Percentiles rank a stretch among this genome's conserved stretches.
These are phyloP conservation scores for Verticillium nubilum DNA, from an alignment of 2,329 filamentous ascomycete genomes.

Conservation along the genomic window DNA sequence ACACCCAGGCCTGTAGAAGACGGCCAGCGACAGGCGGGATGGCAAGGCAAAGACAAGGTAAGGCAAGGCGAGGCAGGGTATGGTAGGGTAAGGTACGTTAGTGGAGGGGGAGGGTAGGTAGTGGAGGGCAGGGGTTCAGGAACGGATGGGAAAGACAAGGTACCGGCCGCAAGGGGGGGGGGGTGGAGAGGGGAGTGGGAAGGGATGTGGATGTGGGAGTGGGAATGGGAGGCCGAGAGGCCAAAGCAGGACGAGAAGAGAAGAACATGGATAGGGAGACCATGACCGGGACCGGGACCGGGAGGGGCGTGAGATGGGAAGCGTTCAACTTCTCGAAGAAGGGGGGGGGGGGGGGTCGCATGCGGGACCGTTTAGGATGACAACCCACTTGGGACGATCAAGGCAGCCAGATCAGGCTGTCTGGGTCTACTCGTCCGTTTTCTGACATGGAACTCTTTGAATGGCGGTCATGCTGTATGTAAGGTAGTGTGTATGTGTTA, in stretches of 20 bases:
- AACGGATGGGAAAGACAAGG: slow-evolving; percentile 3
- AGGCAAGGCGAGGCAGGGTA: neutral
- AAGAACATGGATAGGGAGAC: neutral
- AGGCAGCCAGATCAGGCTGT: neutral
- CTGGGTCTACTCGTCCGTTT: neutral
- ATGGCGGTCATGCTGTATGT: neutral
- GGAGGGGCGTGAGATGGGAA: neutral
- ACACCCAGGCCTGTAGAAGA: slow-evolving; percentile 4
- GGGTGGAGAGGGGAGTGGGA: neutral
- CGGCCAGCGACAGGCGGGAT: neutral
- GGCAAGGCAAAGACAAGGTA: slow-evolving; percentile 1
- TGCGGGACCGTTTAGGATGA: neutral
- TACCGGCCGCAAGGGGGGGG: neutral
- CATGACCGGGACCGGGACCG: neutral
- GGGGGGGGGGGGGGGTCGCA: neutral
- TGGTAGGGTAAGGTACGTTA: neutral
- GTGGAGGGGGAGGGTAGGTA: neutral
- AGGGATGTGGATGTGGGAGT: too few species aligned
- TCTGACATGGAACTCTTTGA: neutral
- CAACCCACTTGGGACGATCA: neutral
- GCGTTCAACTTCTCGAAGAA: neutral
- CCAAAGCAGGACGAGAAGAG: slow-evolving; percentile 2
- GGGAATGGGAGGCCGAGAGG: slow-evolving; percentile 6
- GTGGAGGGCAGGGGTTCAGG: neutral
- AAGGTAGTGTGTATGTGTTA: neutral